phyloP scores from a whole-genome alignment of 2,329 filamentous ascomycete species.

The Cercospora zeina region DNA sequence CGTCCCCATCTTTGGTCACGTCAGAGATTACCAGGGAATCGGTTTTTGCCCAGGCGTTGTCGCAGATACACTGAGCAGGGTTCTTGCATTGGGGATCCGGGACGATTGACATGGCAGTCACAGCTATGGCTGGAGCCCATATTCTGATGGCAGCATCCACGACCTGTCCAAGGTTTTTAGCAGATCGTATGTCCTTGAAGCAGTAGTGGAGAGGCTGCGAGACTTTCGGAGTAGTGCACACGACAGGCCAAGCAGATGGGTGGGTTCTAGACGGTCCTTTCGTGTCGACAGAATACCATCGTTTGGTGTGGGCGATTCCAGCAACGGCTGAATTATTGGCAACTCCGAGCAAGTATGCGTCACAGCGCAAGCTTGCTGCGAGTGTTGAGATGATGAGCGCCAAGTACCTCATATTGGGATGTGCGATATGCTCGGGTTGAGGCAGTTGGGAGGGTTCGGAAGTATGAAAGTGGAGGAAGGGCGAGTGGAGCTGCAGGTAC shows the following conservation, averaged over 20 bases:
- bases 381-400: neutral
- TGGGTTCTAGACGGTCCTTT: neutral
- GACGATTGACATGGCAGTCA: conserved; percentile 22
- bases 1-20: conserved; percentile 24
- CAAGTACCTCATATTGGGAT: neutral
- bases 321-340: neutral
- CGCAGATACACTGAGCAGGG: conserved; percentile 16
- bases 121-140: conserved; percentile 26
- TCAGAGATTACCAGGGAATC: conserved; percentile 31
- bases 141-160: conserved; percentile 22
- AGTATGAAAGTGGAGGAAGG: neutral
- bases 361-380: neutral
- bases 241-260: conserved; percentile 25
- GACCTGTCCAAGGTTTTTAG: conserved; percentile 24
- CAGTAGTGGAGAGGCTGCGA: conserved; percentile 29
- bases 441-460: neutral
- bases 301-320: neutral
- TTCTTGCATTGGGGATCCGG: conserved; percentile 20
- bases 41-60: neutral
- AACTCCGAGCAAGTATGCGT: neutral
- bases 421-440: neutral
- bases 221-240: conserved; percentile 14
- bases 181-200: conserved; percentile 26
- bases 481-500: neutral
- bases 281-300: neutral